Evolutionary conservation across 306 rosid genomes (phyloP).

Genomic region (Cicer bijugum): DNA sequence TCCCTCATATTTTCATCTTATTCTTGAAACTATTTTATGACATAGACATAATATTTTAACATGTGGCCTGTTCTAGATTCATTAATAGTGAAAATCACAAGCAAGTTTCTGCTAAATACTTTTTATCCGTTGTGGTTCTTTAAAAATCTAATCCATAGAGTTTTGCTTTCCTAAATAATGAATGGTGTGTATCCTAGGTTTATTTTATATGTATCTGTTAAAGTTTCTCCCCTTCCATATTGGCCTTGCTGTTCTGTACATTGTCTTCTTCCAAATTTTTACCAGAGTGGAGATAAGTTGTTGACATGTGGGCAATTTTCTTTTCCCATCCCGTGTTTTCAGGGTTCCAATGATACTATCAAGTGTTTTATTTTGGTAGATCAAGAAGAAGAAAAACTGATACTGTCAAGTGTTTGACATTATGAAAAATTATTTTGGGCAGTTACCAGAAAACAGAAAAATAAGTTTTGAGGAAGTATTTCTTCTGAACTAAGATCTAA

Average conservation of each 20-base stretch:
- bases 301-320: too few relatives aligned
- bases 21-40: conserved; percentile 25
- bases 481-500: not conserved
- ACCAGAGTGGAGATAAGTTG: too few relatives aligned
- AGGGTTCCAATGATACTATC: too few relatives aligned
- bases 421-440: not conserved
- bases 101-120: conserved; percentile 21
- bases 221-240: not conserved
- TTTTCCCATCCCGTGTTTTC: too few relatives aligned
- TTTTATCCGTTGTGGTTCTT: conserved; percentile 8
- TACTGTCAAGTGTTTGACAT: too few relatives aligned
- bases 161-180: conserved; percentile 20
- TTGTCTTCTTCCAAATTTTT: not conserved
- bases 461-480: not conserved
- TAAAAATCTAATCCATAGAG: not conserved
- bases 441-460: not conserved
- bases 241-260: not conserved
- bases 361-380: too few relatives aligned
- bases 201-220: not conserved
- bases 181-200: conserved; percentile 2
- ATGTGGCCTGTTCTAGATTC: not conserved
- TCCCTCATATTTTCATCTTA: conserved; percentile 18
- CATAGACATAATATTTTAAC: conserved; percentile 20
- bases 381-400: too few relatives aligned
- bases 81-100: conserved; percentile 23